Evolutionary conservation across 306 rosid species (phyloP).

Genomic region (Cicer arietinum): DNA sequence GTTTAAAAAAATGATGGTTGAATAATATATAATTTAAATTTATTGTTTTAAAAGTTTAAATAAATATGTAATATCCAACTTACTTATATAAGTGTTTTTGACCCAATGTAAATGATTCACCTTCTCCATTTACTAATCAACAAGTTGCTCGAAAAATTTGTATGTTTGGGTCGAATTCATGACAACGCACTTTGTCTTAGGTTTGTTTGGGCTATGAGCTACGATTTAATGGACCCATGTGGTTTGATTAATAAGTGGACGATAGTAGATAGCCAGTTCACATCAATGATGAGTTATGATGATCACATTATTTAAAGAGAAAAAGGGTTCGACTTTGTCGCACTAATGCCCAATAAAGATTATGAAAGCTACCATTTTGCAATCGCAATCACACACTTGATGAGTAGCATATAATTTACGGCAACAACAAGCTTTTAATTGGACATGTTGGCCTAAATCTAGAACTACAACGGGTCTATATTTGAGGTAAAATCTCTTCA

Average conservation of each 20-base stretch:
- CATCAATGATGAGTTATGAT: neutral
- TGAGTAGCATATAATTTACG: neutral
- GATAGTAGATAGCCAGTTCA: slow-evolving; percentile 15
- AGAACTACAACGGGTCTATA: neutral
- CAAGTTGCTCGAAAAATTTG: too few species aligned
- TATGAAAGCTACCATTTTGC: neutral
- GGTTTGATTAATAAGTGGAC: neutral
- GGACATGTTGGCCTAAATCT: slow-evolving; percentile 17
- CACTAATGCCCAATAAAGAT: neutral
- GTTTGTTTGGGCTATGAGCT: slow-evolving; percentile 8
- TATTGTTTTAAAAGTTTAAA: too few species aligned
- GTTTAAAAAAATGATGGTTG: too few species aligned
- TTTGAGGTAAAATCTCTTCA: too few species aligned
- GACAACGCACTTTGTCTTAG: neutral
- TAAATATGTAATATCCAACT: too few species aligned
- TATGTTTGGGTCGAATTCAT: neutral
- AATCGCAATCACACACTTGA: neutral
- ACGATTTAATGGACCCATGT: slow-evolving; percentile 27
- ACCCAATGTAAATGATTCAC: too few species aligned
- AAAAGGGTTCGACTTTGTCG: neutral
- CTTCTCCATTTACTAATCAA: too few species aligned
- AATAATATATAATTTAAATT: too few species aligned
- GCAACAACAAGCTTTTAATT: slow-evolving; percentile 22
- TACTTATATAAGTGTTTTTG: too few species aligned
- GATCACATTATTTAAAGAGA: neutral